These are phyloP conservation scores for Plasmodium ovale DNA, from an alignment of 169 alveolate genomes.

Conservation along the genomic window DNA sequence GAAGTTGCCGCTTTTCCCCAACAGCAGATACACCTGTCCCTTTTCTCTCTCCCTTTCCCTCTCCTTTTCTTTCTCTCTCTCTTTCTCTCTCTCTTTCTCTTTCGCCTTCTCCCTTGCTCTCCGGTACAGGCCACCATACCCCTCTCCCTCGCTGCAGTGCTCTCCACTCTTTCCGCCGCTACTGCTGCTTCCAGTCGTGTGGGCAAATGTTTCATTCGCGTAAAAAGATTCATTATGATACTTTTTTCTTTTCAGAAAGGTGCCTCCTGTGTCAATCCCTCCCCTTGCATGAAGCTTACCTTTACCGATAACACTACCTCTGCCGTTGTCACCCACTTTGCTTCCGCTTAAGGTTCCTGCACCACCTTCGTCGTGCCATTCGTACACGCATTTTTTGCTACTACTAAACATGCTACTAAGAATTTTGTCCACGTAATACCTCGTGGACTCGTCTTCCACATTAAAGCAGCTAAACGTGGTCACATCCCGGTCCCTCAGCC, in stretches of 20 bases:
- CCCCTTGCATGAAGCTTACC: background rate
- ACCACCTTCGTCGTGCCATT: slow-evolving; percentile 7
- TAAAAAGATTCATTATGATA: slow-evolving; percentile 6
- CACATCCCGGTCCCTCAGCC: slow-evolving; percentile 29
- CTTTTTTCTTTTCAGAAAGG: slow-evolving; percentile 8
- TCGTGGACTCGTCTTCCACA: slow-evolving; percentile 51
- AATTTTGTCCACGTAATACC: slow-evolving; percentile 41
- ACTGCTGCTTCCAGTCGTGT: background rate
- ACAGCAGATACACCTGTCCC: background rate
- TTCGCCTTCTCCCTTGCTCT: too few species aligned
- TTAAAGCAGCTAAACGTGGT: slow-evolving; percentile 20
- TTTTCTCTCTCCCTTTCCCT: background rate
- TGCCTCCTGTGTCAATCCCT: background rate
- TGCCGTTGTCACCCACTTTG: background rate
- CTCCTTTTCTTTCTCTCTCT: background rate
- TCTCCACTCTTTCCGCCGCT: background rate
- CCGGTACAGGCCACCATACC: background rate
- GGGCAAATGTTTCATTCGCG: background rate
- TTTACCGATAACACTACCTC: background rate
- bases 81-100: too few species aligned
- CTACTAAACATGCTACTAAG: slow-evolving; percentile 51
- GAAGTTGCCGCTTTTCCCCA: background rate
- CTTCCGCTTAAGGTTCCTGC: background rate
- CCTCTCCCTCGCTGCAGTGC: background rate
- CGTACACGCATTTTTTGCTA: slow-evolving; percentile 15